A percentile compares a stretch with the other conserved stretches of the same genome.
Evolutionary conservation across 768 basidiomycete species (phyloP).

Genomic region (Boletus sensibilis): DNA sequence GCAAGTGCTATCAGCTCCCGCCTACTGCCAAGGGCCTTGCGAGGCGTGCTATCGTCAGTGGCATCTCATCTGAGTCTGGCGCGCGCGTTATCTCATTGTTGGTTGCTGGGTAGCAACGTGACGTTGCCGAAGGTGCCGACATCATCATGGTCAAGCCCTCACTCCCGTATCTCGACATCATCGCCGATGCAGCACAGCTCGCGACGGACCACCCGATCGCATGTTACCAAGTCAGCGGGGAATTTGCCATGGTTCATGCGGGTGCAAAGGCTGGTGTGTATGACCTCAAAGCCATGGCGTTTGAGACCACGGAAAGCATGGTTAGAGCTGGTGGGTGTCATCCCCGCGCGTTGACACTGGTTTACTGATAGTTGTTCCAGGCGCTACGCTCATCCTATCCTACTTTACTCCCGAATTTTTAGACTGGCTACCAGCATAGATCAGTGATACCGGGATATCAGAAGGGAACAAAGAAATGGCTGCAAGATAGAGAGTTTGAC

Average conservation of each 20-base stretch:
- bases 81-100: neutral
- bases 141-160: conserved; percentile 99
- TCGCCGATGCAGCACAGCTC: conserved; percentile 80
- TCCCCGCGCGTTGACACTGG: neutral
- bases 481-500: neutral
- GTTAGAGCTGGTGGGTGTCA: conserved; percentile 74
- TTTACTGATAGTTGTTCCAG: conserved; percentile 40
- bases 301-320: conserved; percentile 90
- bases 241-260: conserved; percentile 96
- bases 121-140: conserved; percentile 89
- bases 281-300: conserved; percentile 87
- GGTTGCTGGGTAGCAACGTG: conserved; percentile 63
- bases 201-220: conserved; percentile 90
- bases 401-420: conserved; percentile 98
- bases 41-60: conserved; percentile 83
- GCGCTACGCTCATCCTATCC: conserved; percentile 84
- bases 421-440: conserved; percentile 63
- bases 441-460: neutral
- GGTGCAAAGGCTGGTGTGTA: conserved; percentile 95
- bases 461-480: neutral
- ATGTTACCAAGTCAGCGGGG: conserved; percentile 96
- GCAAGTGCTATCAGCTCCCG: conserved; percentile 98
- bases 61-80: neutral
- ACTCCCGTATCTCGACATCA: conserved; percentile 94
- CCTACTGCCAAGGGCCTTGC: conserved; percentile 87